Conservation (phyloP, 2,329 filamentous ascomycete species). For the Neurospora sp. region DNA sequence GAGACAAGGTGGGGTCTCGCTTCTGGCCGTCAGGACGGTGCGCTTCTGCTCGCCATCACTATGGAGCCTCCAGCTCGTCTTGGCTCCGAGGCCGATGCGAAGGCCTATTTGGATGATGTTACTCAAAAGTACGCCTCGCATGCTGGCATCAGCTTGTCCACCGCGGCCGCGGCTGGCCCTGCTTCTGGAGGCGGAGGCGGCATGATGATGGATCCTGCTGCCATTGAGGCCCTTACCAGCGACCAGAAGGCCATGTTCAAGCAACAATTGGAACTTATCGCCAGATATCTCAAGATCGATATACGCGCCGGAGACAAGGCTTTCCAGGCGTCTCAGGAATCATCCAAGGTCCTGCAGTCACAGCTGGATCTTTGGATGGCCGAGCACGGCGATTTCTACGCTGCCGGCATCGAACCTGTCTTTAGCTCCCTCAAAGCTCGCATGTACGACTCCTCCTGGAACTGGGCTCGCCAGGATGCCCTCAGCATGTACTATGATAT, state of each 20-base stretch:
- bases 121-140: slow-evolving; percentile 80
- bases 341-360: slow-evolving; percentile 76
- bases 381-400: slow-evolving; percentile 95
- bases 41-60: slow-evolving; percentile 77
- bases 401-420: slow-evolving; percentile 82
- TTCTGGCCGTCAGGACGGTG: slow-evolving; percentile 80
- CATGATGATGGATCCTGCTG: slow-evolving; percentile 99
- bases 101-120: slow-evolving; percentile 81
- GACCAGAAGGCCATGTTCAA: slow-evolving; percentile 95
- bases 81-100: slow-evolving; percentile 81
- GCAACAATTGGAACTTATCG: slow-evolving; percentile 92
- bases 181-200: slow-evolving; percentile 62
- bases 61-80: slow-evolving; percentile 86
- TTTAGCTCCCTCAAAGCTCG: slow-evolving; percentile 92
- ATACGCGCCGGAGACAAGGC: slow-evolving; percentile 95
- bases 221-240: slow-evolving; percentile 92
- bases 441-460: slow-evolving; percentile 97
- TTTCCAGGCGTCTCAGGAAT: slow-evolving; percentile 73
- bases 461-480: slow-evolving; percentile 96
- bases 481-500: slow-evolving; percentile 99
- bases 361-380: slow-evolving; percentile 92
- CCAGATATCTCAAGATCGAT: slow-evolving; percentile 94
- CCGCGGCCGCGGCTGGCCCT: slow-evolving; percentile 62
- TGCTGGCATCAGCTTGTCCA: slow-evolving; percentile 74
- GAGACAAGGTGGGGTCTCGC: slow-evolving; percentile 89